Percentiles rank a stretch among this genome's conserved stretches.
Evolutionary conservation across 805 yeast genomes (phyloP).

Genomic region (Candida railenensis): DNA sequence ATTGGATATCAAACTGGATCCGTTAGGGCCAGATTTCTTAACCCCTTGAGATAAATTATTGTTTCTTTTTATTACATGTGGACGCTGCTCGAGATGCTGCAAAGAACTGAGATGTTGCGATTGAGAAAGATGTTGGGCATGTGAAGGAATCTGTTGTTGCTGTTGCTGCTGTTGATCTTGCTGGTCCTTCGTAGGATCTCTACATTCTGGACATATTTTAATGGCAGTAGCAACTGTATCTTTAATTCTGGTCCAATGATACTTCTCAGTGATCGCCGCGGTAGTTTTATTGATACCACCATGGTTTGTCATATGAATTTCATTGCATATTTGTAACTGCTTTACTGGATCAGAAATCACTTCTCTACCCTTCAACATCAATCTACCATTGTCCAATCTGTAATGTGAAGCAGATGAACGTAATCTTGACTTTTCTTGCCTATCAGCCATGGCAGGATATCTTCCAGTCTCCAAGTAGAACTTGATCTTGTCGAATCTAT

Average conservation of each 20-base stretch:
- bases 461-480: slow-evolving; percentile 78
- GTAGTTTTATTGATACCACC: slow-evolving; percentile 91
- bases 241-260: slow-evolving; percentile 90
- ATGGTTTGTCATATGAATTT: slow-evolving; percentile 68
- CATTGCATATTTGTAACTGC: slow-evolving; percentile 73
- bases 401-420: slow-evolving; percentile 81
- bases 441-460: slow-evolving; percentile 79
- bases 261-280: slow-evolving; percentile 68
- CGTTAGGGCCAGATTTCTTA: not conserved
- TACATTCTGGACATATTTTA: slow-evolving; percentile 72
- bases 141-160: slow-evolving; percentile 4
- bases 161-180: slow-evolving; percentile 5
- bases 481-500: slow-evolving; percentile 73
- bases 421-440: slow-evolving; percentile 85
- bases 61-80: not conserved
- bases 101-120: slow-evolving; percentile 1
- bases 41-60: not conserved
- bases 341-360: slow-evolving; percentile 76
- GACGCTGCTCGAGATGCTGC: not conserved
- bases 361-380: slow-evolving; percentile 75
- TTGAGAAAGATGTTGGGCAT: not conserved
- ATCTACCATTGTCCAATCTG: slow-evolving; percentile 64
- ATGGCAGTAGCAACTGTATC: slow-evolving; percentile 81
- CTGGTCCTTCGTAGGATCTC: slow-evolving; percentile 38
- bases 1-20: not conserved